These are phyloP conservation scores for Fomitopsis pinicola DNA, from an alignment of 1,284 basidiomycete species.

Conservation along the genomic window DNA sequence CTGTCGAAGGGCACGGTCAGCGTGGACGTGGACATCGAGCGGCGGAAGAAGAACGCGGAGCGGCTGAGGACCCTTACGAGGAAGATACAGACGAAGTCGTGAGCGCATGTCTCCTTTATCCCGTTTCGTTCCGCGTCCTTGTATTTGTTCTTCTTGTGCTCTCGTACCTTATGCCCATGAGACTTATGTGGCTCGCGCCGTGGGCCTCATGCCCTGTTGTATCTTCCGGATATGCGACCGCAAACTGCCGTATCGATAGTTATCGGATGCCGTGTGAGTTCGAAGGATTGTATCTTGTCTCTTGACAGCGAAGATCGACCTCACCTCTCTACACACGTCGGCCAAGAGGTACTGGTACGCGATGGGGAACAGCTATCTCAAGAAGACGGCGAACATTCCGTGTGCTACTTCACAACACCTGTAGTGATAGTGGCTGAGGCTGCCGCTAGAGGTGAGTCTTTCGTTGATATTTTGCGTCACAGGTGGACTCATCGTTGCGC, in stretches of 20 bases:
- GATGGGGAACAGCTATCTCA: too few species aligned
- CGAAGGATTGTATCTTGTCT: neutral
- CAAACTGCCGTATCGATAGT: neutral
- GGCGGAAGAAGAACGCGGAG: slow-evolving; percentile 68
- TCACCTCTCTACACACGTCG: neutral
- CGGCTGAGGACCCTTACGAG: slow-evolving; percentile 45
- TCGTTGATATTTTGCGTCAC: too few species aligned
- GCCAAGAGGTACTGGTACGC: too few species aligned
- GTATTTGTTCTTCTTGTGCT: neutral
- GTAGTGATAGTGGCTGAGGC: too few species aligned
- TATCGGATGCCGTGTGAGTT: neutral
- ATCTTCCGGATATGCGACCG: neutral
- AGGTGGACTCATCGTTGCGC: too few species aligned
- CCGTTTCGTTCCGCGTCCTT: neutral
- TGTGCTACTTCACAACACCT: too few species aligned
- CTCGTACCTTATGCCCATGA: neutral
- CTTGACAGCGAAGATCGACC: neutral
- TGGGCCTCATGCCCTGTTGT: neutral
- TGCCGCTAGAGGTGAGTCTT: too few species aligned
- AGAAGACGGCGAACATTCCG: too few species aligned
- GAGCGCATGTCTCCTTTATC: neutral
- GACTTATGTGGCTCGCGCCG: neutral
- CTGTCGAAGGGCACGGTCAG: slow-evolving; percentile 43
- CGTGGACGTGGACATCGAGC: slow-evolving; percentile 67
- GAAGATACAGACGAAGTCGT: slow-evolving; percentile 27